phyloP scores from a whole-genome alignment of 768 basidiomycete species.

The Leccinum arenicola region DNA sequence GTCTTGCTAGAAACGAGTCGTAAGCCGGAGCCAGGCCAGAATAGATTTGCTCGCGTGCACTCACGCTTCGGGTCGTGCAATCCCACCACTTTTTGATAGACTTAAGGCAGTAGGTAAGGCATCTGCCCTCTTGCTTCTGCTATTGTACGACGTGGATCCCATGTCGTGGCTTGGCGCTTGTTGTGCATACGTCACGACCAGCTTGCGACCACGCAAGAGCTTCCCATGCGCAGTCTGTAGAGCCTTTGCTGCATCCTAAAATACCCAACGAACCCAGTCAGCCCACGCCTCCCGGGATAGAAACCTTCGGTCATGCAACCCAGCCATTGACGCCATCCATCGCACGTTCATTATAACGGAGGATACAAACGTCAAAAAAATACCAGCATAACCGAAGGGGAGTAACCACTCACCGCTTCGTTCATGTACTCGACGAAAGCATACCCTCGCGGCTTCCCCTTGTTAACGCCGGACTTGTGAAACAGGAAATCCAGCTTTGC shows the following conservation, averaged over 20 bases:
- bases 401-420: conserved; percentile 63
- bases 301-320: conserved; percentile 23
- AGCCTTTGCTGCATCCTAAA: conserved; percentile 87
- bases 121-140: conserved; percentile 48
- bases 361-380: conserved; percentile 26
- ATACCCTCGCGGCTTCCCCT: conserved; percentile 93
- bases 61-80: conserved; percentile 48
- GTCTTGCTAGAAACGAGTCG: conserved; percentile 47
- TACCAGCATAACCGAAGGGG: conserved; percentile 18
- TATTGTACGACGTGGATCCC: conserved; percentile 32
- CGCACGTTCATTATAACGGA: conserved; percentile 19
- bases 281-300: conserved; percentile 7
- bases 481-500: conserved; percentile 93
- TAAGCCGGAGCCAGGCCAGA: conserved; percentile 8
- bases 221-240: conserved; percentile 71
- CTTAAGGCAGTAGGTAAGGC: conserved; percentile 82
- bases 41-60: conserved; percentile 14
- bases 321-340: conserved; percentile 18
- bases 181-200: conserved; percentile 89
- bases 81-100: conserved; percentile 71
- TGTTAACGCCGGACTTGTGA: conserved; percentile 85
- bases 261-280: conserved; percentile 23
- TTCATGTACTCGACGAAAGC: conserved; percentile 87
- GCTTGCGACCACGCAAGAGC: conserved; percentile 79
- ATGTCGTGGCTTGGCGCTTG: conserved; percentile 57